Conservation (phyloP, 1,284 basidiomycete species). For the Papiliotrema flavescens region DNA sequence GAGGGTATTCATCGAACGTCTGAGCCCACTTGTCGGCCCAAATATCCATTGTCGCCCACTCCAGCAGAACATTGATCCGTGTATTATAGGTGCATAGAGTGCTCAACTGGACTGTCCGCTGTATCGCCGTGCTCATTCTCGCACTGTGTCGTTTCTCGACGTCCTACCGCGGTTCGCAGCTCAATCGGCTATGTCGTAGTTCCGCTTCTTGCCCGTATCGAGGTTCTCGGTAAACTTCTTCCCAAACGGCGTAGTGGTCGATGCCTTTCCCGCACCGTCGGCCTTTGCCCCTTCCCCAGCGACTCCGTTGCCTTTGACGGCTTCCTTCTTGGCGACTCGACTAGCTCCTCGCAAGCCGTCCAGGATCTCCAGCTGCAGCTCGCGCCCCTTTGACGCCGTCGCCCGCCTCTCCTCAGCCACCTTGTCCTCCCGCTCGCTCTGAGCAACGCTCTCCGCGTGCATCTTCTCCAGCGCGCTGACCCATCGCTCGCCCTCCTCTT, state of each 20-base stretch:
- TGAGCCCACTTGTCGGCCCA: no score
- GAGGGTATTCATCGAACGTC: no score
- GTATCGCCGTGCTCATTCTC: no score
- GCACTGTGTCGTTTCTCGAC: no score
- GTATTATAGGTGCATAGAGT: no score
- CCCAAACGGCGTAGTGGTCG: neutral
- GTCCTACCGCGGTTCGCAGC: neutral
- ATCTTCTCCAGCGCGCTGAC: neutral
- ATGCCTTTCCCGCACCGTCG: neutral
- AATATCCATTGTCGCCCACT: no score
- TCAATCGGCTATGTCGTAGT: neutral
- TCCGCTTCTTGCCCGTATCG: neutral
- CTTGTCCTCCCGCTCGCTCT: neutral
- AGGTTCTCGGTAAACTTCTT: neutral
- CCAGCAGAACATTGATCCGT: no score
- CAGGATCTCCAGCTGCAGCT: constrained; percentile 1
- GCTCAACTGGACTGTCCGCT: no score
- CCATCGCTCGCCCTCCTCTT: neutral
- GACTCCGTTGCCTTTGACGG: neutral
- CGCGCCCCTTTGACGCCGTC: neutral
- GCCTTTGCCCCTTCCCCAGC: neutral
- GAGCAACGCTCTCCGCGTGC: neutral
- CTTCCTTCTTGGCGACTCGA: neutral
- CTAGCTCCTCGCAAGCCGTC: neutral
- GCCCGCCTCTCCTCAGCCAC: neutral